A percentile compares a stretch with the other conserved stretches of the same genome.
phyloP scores from a whole-genome alignment of 2,329 filamentous ascomycete genomes.

The Helicocarpus griseus region DNA sequence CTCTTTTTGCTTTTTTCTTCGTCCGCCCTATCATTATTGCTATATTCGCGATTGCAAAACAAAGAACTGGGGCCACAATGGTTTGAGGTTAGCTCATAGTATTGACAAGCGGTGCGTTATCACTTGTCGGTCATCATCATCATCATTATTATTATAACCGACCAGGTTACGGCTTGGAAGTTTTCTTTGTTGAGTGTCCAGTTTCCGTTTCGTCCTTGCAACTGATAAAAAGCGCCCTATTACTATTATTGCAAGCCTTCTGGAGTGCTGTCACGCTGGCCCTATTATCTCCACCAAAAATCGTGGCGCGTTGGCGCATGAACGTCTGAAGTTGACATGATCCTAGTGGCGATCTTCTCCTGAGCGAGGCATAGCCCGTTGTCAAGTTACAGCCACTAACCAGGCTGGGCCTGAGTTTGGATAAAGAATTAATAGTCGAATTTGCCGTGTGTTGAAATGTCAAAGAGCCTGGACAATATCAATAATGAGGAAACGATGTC shows the following conservation, averaged over 20 bases:
- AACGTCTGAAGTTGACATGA: not conserved
- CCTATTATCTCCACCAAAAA: not conserved
- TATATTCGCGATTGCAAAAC: not conserved
- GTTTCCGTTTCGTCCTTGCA: not conserved
- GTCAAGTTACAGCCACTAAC: not conserved
- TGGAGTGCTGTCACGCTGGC: too few species aligned
- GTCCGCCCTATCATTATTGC: not conserved
- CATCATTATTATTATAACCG: not conserved
- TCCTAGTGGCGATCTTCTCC: conserved; percentile 3
- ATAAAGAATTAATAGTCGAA: not conserved
- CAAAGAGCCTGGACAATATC: too few species aligned
- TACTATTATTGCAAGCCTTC: too few species aligned
- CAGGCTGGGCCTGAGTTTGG: not conserved
- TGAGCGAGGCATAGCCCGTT: not conserved
- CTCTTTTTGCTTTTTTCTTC: not conserved
- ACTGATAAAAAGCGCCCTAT: too few species aligned
- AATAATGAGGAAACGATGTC: too few species aligned
- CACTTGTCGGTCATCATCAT: not conserved
- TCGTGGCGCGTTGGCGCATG: not conserved
- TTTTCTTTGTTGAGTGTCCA: not conserved
- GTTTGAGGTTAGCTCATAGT: not conserved
- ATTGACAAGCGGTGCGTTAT: not conserved
- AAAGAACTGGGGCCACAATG: not conserved
- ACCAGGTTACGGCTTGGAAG: not conserved
- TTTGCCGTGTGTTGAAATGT: not conserved